These are phyloP conservation scores for Agaricus blazei DNA, from an alignment of 768 basidiomycete genomes.

Conservation along the genomic window DNA sequence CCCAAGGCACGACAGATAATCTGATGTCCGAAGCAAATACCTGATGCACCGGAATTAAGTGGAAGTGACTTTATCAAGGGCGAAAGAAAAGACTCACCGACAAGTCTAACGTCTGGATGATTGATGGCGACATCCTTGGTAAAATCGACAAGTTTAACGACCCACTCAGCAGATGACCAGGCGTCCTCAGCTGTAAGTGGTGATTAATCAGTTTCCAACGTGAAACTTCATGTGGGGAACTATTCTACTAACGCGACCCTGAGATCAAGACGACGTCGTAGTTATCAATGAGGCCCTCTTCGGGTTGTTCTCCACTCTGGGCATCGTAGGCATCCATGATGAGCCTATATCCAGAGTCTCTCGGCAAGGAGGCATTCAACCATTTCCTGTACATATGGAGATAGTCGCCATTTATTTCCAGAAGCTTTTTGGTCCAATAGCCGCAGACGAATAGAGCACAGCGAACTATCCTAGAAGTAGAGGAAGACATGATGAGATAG, in stretches of 20 bases:
- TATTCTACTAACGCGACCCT: slow-evolving; percentile 58
- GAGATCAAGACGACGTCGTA: slow-evolving; percentile 75
- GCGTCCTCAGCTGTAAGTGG: slow-evolving; percentile 58
- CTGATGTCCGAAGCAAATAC: slow-evolving; percentile 92
- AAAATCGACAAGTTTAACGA: slow-evolving; percentile 61
- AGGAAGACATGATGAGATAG: background rate
- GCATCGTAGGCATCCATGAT: slow-evolving; percentile 68
- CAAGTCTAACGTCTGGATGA: slow-evolving; percentile 11
- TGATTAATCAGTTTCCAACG: background rate
- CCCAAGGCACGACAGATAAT: slow-evolving; percentile 68
- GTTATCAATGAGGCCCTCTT: slow-evolving; percentile 37
- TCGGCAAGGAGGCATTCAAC: slow-evolving; percentile 27
- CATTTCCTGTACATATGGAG: slow-evolving; percentile 41
- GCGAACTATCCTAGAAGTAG: background rate
- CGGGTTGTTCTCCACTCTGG: slow-evolving; percentile 53
- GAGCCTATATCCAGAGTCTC: slow-evolving; percentile 23
- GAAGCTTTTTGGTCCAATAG: slow-evolving; percentile 40
- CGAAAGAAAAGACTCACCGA: slow-evolving; percentile 40
- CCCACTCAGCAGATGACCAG: slow-evolving; percentile 73
- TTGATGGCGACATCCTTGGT: slow-evolving; percentile 16
- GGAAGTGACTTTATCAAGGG: background rate
- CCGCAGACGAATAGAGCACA: slow-evolving; percentile 62
- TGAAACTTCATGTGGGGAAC: no score
- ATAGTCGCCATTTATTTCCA: slow-evolving; percentile 48
- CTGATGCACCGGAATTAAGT: slow-evolving; percentile 24